phyloP scores from a whole-genome alignment of 2,329 filamentous ascomycete species.

The Stagonosporopsis chrysanthemi region DNA sequence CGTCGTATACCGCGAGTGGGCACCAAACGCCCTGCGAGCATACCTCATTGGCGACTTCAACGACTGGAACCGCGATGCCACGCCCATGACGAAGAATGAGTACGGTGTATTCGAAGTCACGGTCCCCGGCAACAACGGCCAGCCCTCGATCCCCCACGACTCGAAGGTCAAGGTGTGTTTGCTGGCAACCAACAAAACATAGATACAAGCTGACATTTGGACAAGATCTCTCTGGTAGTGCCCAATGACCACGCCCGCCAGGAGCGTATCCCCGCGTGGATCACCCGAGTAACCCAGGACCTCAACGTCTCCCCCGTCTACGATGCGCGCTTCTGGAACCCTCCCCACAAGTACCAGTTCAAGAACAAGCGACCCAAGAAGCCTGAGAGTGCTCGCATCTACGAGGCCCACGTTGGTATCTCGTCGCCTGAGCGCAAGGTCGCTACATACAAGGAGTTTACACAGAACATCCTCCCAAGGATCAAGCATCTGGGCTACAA shows the following conservation, averaged over 20 bases:
- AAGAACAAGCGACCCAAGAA: slow-evolving; percentile 83
- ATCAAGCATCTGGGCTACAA: slow-evolving; percentile 95
- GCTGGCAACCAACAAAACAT: not conserved
- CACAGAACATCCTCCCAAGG: slow-evolving; percentile 85
- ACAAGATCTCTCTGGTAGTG: slow-evolving; percentile 80
- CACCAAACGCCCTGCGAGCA: slow-evolving; percentile 84
- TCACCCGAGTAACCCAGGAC: slow-evolving; percentile 96
- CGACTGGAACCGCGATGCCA: slow-evolving; percentile 82
- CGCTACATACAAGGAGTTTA: slow-evolving; percentile 97
- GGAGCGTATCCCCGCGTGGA: slow-evolving; percentile 94
- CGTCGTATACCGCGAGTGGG: slow-evolving; percentile 95
- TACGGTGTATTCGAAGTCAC: slow-evolving; percentile 89
- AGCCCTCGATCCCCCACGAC: slow-evolving; percentile 85
- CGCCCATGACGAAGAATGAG: slow-evolving; percentile 84
- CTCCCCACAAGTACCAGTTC: slow-evolving; percentile 83
- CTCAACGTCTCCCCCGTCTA: slow-evolving; percentile 88
- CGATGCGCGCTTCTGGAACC: slow-evolving; percentile 97
- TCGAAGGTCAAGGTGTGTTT: slow-evolving; percentile 87
- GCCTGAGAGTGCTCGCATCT: slow-evolving; percentile 86
- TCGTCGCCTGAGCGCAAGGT: slow-evolving; percentile 89
- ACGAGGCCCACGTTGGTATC: slow-evolving; percentile 98
- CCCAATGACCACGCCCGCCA: slow-evolving; percentile 77
- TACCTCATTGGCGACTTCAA: slow-evolving; percentile 96
- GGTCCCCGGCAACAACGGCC: slow-evolving; percentile 75
- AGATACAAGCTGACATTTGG: slow-evolving; percentile 1